Evolutionary conservation across 371 early-diverging fungal genomes (phyloP), one percentile per base, ranked within the genome.

Genomic region (Syncephalis plumigaleata): DNA sequence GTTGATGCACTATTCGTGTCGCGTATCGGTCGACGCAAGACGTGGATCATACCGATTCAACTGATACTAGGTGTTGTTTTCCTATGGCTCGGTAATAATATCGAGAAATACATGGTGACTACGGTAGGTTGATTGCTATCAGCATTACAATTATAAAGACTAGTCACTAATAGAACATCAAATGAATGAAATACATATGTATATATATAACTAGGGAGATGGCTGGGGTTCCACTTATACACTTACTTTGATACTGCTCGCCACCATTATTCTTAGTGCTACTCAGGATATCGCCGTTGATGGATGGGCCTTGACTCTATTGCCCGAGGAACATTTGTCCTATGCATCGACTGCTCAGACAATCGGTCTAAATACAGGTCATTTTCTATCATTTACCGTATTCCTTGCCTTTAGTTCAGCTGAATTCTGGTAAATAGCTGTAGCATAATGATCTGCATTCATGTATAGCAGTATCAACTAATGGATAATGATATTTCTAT

Each of bases 281-380:
- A 97, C 98, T 0, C 98, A 97, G 65, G 95, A 96, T 56, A 91
- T 97, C 58, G 96, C 98, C 13, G 96, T 97, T 3, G 98, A 95
- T 57, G 98, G 84, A 5, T 95, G 96, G 96, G 96, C 96, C 1
- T 59, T 95, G 46, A 91, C 91, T 0, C 61, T 95, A 20, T 61
- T 95, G 36, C 79, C 85, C 9, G 82, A 88, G 52, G 90, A 93
- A 44, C 84, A 81, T 55, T 60, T 88, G 39, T 80, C 82, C 0
- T 86, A 77, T 60, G 94, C 96, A 0, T 88, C 88, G 17, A 88
- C 91, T 0, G 91, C 90, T 9, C 95, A 97, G 59, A 95, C 98
- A 1, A 83, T 97, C 44, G 98, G 96, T 4, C 68, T 97, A 42
- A 97, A 91, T 61, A 77, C 80, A 23, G 91, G 98, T 26, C 93